Evolutionary conservation across 2,329 filamentous ascomycete genomes (phyloP).

Genomic region (Pestalotiopsis sp.): DNA sequence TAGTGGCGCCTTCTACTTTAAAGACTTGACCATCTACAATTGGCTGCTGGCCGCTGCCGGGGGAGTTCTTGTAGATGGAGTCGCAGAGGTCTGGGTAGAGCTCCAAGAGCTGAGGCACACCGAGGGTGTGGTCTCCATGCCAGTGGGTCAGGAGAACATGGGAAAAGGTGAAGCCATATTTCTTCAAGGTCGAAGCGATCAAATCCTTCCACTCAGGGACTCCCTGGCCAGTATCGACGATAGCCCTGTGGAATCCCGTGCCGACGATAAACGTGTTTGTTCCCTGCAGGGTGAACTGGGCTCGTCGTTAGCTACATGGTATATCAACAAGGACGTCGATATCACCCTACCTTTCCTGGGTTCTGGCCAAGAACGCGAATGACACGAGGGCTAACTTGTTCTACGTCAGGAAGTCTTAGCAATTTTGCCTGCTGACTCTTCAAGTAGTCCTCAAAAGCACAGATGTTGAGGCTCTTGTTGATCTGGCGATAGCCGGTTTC

Average conservation of each 20-base stretch:
- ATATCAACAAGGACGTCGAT: no score
- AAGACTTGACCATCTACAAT: slow-evolving; percentile 58
- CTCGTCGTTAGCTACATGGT: not conserved
- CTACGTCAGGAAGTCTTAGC: slow-evolving; percentile 39
- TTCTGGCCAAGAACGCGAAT: slow-evolving; percentile 47
- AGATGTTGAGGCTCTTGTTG: slow-evolving; percentile 48
- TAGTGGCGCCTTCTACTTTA: slow-evolving; percentile 42
- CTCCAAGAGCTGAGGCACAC: slow-evolving; percentile 68
- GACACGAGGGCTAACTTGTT: slow-evolving; percentile 43
- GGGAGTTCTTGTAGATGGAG: slow-evolving; percentile 66
- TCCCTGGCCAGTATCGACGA: slow-evolving; percentile 76
- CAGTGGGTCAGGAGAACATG: slow-evolving; percentile 81
- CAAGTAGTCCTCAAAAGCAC: slow-evolving; percentile 52
- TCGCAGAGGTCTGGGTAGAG: slow-evolving; percentile 58
- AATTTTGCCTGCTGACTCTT: slow-evolving; percentile 37
- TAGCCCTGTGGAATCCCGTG: slow-evolving; percentile 59
- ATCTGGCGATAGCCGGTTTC: slow-evolving; percentile 45
- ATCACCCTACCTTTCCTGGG: slow-evolving; percentile 38
- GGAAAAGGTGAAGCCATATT: slow-evolving; percentile 34
- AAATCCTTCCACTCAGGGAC: slow-evolving; percentile 57
- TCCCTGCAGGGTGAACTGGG: slow-evolving; percentile 56
- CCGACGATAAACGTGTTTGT: slow-evolving; percentile 82
- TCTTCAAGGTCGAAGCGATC: slow-evolving; percentile 33
- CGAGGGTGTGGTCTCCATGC: slow-evolving; percentile 84
- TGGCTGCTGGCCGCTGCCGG: slow-evolving; percentile 49